These are phyloP conservation scores for Globisporangium splendens DNA, from an alignment of 352 stramenopile species.

Conservation along the genomic window DNA sequence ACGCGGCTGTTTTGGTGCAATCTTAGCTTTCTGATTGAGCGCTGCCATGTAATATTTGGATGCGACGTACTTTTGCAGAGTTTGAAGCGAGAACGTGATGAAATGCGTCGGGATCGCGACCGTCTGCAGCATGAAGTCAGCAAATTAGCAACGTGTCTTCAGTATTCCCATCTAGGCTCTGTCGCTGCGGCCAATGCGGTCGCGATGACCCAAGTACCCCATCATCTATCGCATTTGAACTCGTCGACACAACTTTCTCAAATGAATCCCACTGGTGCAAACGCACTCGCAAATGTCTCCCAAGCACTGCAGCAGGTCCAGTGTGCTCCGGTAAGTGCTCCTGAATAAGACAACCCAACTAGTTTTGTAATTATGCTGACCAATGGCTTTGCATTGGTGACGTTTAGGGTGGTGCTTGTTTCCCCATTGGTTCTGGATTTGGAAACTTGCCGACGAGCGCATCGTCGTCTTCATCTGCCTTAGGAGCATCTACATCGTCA, in stretches of 20 bases:
- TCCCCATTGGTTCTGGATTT: constrained; percentile 42
- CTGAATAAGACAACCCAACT: not conserved
- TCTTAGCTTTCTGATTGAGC: no score
- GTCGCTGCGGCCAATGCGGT: constrained; percentile 41
- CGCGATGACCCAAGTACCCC: constrained; percentile 30
- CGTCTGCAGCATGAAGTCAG: constrained; percentile 63
- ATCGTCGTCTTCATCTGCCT: constrained; percentile 4
- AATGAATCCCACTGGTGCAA: constrained; percentile 4
- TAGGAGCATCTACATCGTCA: not conserved
- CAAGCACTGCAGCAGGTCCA: constrained; percentile 31
- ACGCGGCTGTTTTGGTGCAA: no score
- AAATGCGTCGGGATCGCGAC: constrained; percentile 54
- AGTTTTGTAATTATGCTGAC: not conserved
- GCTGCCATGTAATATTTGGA: no score
- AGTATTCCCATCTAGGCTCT: constrained; percentile 58
- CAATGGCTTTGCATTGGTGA: constrained; percentile 1
- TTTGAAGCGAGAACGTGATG: constrained; percentile 57
- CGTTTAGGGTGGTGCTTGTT: constrained; percentile 34
- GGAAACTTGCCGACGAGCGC: constrained; percentile 1
- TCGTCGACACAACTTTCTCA: constrained; percentile 1
- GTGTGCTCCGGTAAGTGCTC: constrained; percentile 29
- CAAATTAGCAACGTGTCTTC: constrained; percentile 59
- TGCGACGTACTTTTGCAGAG: constrained; percentile 7
- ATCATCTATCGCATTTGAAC: constrained; percentile 5
- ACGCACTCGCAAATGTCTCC: not conserved